Conservation (phyloP, 441 rosid species). For the Eruca vesicaria region DNA sequence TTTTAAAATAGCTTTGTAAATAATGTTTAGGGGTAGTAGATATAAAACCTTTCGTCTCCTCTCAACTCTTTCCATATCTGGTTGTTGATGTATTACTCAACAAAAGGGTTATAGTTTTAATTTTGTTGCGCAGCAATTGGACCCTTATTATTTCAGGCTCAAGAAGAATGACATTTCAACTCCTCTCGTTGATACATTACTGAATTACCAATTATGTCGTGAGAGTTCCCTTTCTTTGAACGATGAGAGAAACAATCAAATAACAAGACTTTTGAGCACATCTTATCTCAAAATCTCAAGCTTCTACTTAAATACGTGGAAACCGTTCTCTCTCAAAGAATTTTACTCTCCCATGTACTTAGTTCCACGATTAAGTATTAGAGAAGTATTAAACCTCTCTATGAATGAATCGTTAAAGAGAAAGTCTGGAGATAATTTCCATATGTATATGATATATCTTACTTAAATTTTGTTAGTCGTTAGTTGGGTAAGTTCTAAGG, state of each 20-base stretch:
- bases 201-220: background rate
- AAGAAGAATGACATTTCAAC: background rate
- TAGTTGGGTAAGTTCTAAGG: background rate
- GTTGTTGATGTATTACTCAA: background rate
- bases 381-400: background rate
- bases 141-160: background rate
- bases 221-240: background rate
- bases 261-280: background rate
- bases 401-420: background rate
- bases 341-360: background rate
- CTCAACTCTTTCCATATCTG: background rate
- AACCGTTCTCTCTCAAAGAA: background rate
- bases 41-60: background rate
- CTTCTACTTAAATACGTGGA: background rate
- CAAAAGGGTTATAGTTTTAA: background rate
- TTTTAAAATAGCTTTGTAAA: no score
- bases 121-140: background rate
- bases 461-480: background rate
- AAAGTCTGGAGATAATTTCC: background rate
- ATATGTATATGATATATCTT: background rate
- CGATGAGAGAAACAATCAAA: background rate
- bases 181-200: background rate
- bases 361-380: background rate
- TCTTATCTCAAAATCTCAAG: background rate
- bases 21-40: background rate